Evolutionary conservation across 495 filamentous ascomycete genomes (phyloP), one percentile per base, ranked within the genome.

Genomic region (Aspergillus cavernicola): DNA sequence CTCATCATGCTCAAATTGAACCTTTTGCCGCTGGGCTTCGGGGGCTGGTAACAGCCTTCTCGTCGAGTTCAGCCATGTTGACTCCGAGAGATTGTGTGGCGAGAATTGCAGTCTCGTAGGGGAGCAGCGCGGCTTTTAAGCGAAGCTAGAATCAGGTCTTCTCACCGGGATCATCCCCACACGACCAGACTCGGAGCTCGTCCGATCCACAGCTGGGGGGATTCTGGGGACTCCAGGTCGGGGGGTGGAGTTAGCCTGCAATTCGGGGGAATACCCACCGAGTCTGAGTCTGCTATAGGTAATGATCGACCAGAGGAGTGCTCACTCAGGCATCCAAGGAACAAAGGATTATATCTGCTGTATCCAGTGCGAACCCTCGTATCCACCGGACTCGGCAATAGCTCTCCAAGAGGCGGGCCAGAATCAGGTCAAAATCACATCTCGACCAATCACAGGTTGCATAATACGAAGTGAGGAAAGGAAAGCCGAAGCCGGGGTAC

Each of bases 1-100:
- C 1, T 50, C 65, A 63, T 70, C 61, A 36, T 66, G 63, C 16
- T 63, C 58, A 18, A 43, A 52, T 5, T 35, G 38, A 3, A 40
- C 49, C 22, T 52, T 42, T 16, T 42, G 38, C 19, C 35, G 32
- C 19, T 49, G 31, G 13, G 12, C 20, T 9, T 49, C 31, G 33
- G 11, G 31, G 38, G 47, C 26, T 39, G 15, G 32, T n/a, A 28
- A 42, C 39, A 22, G 49, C 38, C 29, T 52, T 52, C 11, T 43
- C 49, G 38, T 52, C 49, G 28, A 43, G 18, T 42, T 52, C 49
- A 5, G 49, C 39, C 49, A 52, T 52, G 24, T 6, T n/a, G n/a
- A n/a, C n/a, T n/a, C n/a, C n/a, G n/a, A n/a, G n/a, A n/a, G n/a
- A n/a, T n/a, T n/a, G n/a, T n/a, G n/a, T n/a, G n/a, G n/a, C n/a